Percentiles rank a stretch among this genome's conserved stretches.
phyloP scores from a whole-genome alignment of 2,329 filamentous ascomycete genomes.

The Rachicladosporium sp. region DNA sequence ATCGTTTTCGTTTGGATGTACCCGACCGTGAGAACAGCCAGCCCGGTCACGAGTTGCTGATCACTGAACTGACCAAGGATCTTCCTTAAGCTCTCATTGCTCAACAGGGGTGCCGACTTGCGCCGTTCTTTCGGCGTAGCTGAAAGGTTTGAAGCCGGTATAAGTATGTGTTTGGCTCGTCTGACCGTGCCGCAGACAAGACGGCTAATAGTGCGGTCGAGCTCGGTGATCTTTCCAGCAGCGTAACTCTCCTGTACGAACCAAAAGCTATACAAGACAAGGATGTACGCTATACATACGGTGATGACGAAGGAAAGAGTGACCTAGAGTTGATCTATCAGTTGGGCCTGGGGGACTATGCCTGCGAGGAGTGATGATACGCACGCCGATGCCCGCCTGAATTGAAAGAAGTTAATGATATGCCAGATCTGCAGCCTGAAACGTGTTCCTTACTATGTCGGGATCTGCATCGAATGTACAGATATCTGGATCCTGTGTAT shows the following conservation, averaged over 20 bases:
- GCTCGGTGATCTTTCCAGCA: not conserved
- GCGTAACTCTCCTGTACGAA: not conserved
- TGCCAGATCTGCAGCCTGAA: not conserved
- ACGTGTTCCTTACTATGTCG: not conserved
- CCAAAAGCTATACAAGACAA: not conserved
- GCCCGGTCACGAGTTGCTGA: constrained; percentile 8
- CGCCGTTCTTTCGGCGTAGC: not conserved
- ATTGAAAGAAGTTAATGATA: not conserved
- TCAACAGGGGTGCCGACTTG: not conserved
- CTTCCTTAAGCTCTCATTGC: not conserved
- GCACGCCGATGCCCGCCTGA: constrained; percentile 1
- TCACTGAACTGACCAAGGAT: constrained; percentile 4
- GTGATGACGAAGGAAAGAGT: constrained; percentile 1
- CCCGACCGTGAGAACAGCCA: constrained; percentile 4
- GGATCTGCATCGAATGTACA: constrained; percentile 1
- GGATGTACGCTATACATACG: not conserved
- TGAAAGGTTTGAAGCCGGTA: not conserved
- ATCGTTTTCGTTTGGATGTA: not conserved
- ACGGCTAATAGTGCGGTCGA: not conserved
- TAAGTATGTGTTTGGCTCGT: not conserved
- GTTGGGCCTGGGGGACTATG: not conserved
- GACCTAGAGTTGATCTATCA: not conserved
- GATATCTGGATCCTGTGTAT: no score
- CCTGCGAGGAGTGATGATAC: not conserved
- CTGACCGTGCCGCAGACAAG: not conserved